Evolutionary conservation across 2,329 filamentous ascomycete species (phyloP).

Genomic region (Fusarium dimerum): DNA sequence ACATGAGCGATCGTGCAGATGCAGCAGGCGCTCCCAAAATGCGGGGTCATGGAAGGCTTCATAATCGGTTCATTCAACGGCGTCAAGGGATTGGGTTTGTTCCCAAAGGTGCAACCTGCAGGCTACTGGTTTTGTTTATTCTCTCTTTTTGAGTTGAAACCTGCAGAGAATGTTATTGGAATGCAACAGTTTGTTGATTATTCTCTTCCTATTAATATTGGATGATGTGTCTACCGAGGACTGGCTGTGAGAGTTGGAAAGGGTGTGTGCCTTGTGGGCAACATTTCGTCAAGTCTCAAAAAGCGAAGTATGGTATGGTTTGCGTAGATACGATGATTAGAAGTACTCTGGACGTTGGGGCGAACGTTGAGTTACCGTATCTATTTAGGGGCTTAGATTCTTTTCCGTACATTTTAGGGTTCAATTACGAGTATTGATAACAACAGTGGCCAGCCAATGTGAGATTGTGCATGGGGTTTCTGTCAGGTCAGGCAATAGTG

Average conservation of each 20-base stretch:
- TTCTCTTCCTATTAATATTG: slow-evolving; percentile 3
- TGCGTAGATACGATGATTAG: slow-evolving; percentile 7
- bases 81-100: slow-evolving; percentile 25
- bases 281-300: slow-evolving; percentile 6
- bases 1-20: slow-evolving; percentile 14
- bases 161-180: slow-evolving; percentile 12
- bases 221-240: not conserved
- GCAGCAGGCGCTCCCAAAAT: slow-evolving; percentile 11
- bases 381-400: slow-evolving; percentile 7
- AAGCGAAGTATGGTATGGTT: slow-evolving; percentile 2
- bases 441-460: not conserved
- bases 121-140: slow-evolving; percentile 16
- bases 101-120: slow-evolving; percentile 14
- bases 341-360: not conserved
- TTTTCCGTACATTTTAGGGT: slow-evolving; percentile 19
- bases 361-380: slow-evolving; percentile 9
- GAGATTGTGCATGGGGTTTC: no score
- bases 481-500: no score
- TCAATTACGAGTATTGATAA: slow-evolving; percentile 21
- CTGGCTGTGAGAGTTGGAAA: slow-evolving; percentile 10
- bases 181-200: slow-evolving; percentile 11
- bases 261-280: slow-evolving; percentile 7
- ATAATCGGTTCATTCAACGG: slow-evolving; percentile 21
- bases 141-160: not conserved
- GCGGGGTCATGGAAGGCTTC: slow-evolving; percentile 10